Percentiles rank a stretch among this genome's conserved stretches.
These are phyloP conservation scores for Hymenoscyphus repandus DNA, from an alignment of 2,329 filamentous ascomycete species.

Conservation along the genomic window DNA sequence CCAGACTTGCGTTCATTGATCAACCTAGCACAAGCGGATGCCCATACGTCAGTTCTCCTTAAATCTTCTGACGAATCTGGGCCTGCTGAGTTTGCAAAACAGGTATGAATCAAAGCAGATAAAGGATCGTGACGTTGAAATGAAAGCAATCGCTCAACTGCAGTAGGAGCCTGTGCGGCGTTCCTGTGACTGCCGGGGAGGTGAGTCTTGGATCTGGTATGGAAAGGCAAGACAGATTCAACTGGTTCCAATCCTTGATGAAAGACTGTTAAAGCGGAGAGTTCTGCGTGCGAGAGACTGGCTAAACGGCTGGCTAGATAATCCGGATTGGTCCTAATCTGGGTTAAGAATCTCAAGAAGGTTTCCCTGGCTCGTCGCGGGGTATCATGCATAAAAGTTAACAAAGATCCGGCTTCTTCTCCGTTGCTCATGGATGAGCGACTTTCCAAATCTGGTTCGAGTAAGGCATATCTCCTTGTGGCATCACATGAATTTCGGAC, in stretches of 20 bases:
- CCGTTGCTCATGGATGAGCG: slow-evolving; percentile 29
- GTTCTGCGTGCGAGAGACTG: slow-evolving; percentile 68
- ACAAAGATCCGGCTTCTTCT: slow-evolving; percentile 39
- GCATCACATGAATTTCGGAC: slow-evolving; percentile 73
- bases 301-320: slow-evolving; percentile 81
- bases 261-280: slow-evolving; percentile 71
- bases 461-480: slow-evolving; percentile 62
- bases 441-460: slow-evolving; percentile 67
- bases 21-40: slow-evolving; percentile 76
- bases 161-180: slow-evolving; percentile 46
- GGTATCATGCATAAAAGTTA: slow-evolving; percentile 66
- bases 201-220: slow-evolving; percentile 42
- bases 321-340: slow-evolving; percentile 79
- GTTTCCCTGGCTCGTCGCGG: slow-evolving; percentile 69
- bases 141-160: slow-evolving; percentile 78
- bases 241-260: slow-evolving; percentile 75
- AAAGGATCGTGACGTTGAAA: slow-evolving; percentile 87
- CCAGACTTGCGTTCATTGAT: slow-evolving; percentile 72
- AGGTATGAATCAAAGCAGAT: slow-evolving; percentile 78
- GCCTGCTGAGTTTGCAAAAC: slow-evolving; percentile 81
- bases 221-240: slow-evolving; percentile 75
- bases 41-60: slow-evolving; percentile 80
- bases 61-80: slow-evolving; percentile 77
- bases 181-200: slow-evolving; percentile 43
- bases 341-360: slow-evolving; percentile 72